Evolutionary conservation across 169 alveolate species (phyloP).

Genomic region (Cryptosporidium canis): DNA sequence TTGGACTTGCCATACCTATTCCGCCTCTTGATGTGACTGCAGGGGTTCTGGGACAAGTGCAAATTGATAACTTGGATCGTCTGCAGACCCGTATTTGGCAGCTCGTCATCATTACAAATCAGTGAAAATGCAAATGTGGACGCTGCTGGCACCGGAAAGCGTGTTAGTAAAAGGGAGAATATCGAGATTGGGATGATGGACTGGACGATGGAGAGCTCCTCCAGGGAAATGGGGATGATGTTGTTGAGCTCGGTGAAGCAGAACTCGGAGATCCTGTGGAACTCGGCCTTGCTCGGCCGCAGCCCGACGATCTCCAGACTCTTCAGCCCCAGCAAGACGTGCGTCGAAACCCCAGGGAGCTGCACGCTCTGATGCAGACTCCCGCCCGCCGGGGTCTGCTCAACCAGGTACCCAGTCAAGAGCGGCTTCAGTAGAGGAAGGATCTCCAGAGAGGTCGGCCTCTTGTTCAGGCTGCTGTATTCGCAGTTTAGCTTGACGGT

Average conservation of each 20-base stretch:
- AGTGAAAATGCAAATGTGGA: constrained; percentile 46
- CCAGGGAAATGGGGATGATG: constrained; percentile 49
- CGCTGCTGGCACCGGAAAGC: constrained; percentile 72
- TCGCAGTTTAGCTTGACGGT: constrained; percentile 17
- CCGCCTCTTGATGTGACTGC: background rate
- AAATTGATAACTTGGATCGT: constrained; percentile 42
- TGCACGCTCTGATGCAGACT: background rate
- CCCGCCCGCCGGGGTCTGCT: background rate
- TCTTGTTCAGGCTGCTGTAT: background rate
- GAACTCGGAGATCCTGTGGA: constrained; percentile 52
- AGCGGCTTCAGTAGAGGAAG: constrained; percentile 49
- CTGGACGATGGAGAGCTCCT: constrained; percentile 29
- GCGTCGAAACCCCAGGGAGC: background rate
- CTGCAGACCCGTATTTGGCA: constrained; percentile 63
- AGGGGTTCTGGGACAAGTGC: constrained; percentile 39
- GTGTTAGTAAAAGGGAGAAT: constrained; percentile 52
- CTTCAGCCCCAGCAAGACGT: constrained; percentile 56
- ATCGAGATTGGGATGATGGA: constrained; percentile 52
- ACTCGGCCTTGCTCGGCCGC: constrained; percentile 17
- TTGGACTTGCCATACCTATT: background rate
- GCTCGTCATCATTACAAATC: constrained; percentile 59
- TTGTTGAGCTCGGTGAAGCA: constrained; percentile 54
- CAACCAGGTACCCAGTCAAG: constrained; percentile 33
- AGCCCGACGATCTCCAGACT: constrained; percentile 5
- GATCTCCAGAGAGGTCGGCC: background rate